Conservation (phyloP, 73 alveolate genomes). For the Blepharisma stoltei region DNA sequence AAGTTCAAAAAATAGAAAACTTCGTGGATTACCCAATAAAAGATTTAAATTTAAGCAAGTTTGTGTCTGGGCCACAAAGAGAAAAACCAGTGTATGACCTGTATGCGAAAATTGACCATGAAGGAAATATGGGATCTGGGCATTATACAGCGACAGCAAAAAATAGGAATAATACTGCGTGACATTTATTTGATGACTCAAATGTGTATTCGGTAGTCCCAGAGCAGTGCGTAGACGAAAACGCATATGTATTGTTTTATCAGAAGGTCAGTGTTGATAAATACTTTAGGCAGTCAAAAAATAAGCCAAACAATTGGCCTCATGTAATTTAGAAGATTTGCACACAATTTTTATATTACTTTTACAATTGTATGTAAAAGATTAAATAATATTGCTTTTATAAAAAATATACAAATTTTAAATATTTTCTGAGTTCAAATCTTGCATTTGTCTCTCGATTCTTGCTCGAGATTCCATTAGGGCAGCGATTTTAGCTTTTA, state of each 20-base stretch:
- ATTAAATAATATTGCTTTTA: not conserved
- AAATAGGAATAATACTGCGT: constrained; percentile 34
- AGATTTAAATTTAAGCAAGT: constrained; percentile 67
- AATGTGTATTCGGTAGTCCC: constrained; percentile 23
- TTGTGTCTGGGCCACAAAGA: constrained; percentile 60
- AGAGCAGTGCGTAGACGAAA: constrained; percentile 33
- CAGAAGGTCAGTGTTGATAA: constrained; percentile 47
- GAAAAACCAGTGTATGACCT: constrained; percentile 67
- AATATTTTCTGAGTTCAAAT: not conserved
- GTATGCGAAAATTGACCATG: constrained; percentile 75
- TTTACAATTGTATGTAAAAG: too few relatives aligned
- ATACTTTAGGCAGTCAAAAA: constrained; percentile 44
- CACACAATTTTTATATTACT: too few relatives aligned
- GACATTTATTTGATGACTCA: constrained; percentile 51
- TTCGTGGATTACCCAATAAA: constrained; percentile 74
- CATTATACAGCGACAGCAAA: constrained; percentile 75
- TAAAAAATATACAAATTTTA: not conserved
- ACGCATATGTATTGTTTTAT: constrained; percentile 53
- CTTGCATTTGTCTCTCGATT: not conserved
- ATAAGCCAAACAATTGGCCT: constrained; percentile 59
- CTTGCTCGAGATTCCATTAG: constrained; percentile 17
- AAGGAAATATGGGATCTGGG: constrained; percentile 67
- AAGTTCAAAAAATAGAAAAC: constrained; percentile 57
- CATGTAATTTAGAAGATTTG: constrained; percentile 27
- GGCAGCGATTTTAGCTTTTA: not conserved